phyloP scores from a whole-genome alignment of 768 basidiomycete species.

The Pisolithus tinctorius region DNA sequence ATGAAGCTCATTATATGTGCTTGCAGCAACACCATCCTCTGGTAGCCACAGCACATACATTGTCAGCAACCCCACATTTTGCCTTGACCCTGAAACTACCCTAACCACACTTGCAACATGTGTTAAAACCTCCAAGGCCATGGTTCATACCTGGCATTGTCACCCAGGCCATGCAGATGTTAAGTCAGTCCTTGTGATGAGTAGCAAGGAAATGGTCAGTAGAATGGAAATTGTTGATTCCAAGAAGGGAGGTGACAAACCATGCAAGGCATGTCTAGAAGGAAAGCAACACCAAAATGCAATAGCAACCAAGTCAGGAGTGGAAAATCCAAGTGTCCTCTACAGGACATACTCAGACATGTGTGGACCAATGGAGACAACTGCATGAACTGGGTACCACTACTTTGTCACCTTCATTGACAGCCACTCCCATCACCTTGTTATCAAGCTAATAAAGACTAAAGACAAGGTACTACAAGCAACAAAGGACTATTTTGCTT shows the following conservation, averaged over 20 bases:
- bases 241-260: neutral
- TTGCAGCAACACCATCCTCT: neutral
- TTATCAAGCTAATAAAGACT: conserved; percentile 6
- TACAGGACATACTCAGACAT: conserved; percentile 8
- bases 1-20: conserved; percentile 1
- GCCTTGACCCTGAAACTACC: neutral
- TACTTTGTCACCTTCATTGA: conserved; percentile 19
- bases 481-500: conserved; percentile 10
- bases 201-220: conserved; percentile 2
- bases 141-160: neutral
- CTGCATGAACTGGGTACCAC: neutral
- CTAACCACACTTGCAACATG: neutral
- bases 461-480: conserved; percentile 7
- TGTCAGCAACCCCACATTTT: neutral
- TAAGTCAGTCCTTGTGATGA: neutral
- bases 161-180: neutral
- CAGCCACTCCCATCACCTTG: conserved; percentile 10
- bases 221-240: neutral
- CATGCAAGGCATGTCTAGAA: conserved; percentile 15
- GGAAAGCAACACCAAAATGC: conserved; percentile 15
- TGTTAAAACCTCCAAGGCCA: neutral
- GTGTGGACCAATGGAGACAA: too few species aligned
- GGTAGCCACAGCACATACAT: neutral
- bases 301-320: conserved; percentile 6
- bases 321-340: neutral